Evolutionary conservation across 2,329 filamentous ascomycete species (phyloP), one percentile per base, ranked within the genome.

Genomic region (Neobulgaria alba): DNA sequence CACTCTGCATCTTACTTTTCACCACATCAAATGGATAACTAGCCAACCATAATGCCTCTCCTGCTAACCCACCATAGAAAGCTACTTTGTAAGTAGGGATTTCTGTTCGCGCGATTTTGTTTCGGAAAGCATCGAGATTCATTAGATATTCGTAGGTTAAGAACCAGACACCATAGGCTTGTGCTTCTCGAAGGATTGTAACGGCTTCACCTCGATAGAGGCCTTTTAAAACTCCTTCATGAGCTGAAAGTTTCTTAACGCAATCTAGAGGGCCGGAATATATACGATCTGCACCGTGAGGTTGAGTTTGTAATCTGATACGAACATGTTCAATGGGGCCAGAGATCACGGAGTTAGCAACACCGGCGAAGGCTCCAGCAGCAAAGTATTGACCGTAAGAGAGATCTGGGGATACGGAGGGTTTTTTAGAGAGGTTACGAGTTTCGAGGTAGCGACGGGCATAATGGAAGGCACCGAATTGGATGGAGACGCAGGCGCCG

Each of bases 1-100:
- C 92, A 43, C 83, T 95, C 75, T 98, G 92, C 90, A 96, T 95
- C 77, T 95, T 96, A 67, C 87, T 95, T 83, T 98, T 98, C 66
- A 98, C 67, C 19, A 98, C 90, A 65, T 98, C 92, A 51, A 98
- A 83, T 16, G 92, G 92, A 66, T 98, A 98, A 59, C 87, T 94
- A 26, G 75, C 74, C 41, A 98, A 69, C 92, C 92, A 98, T 42
- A 98, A 74, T 38, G 80, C 86, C 71, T 98, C 92, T 53, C 92
- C 92, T 0, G 92, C 92, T 30, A 98, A 64, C 33, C 92, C 92
- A 50, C 92, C 92, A 62, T 96, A 98, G 10, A 86, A 67, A 10
- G 92, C 92, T 36, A 98, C 78, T 67, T 95, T 96, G 63, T 80
- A 80, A 38, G 76, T 80, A 12, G 86, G 78, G 29, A 98, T 78